phyloP scores from a whole-genome alignment of 495 filamentous ascomycete species.

The Podospora comata region DNA sequence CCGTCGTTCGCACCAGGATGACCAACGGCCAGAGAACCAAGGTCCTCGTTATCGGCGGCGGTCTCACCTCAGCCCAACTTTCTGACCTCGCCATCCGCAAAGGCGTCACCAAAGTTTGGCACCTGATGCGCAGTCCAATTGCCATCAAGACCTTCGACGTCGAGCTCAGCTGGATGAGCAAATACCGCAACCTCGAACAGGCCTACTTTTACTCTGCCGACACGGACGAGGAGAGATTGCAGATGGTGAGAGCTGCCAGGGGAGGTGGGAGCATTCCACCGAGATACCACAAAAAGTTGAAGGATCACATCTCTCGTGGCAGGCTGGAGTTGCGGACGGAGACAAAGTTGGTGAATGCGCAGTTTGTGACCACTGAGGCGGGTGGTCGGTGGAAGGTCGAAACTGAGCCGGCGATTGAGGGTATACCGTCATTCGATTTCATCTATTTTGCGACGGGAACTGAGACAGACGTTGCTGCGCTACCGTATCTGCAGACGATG shows the following conservation, averaged over 20 bases:
- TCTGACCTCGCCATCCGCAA: not conserved
- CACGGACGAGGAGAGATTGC: not conserved
- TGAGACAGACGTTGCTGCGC: not conserved
- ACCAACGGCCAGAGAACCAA: not conserved
- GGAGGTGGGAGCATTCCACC: not conserved
- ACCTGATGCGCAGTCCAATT: not conserved
- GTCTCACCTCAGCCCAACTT: not conserved
- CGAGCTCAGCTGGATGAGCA: not conserved
- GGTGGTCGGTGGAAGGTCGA: not conserved
- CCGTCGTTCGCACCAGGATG: not conserved
- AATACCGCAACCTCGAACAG: not conserved
- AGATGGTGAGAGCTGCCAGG: not conserved
- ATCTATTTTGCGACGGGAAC: not conserved
- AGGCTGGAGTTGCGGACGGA: not conserved
- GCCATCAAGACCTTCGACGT: not conserved
- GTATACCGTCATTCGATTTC: not conserved
- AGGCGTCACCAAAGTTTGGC: not conserved
- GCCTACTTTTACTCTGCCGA: not conserved
- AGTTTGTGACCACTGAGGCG: not conserved
- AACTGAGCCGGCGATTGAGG: not conserved
- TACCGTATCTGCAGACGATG: not conserved
- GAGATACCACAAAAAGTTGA: not conserved
- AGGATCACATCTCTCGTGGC: not conserved
- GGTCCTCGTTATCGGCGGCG: not conserved
- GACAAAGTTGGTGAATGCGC: not conserved